Conservation (phyloP, 495 filamentous ascomycete species). For the Echria macrotheca region DNA sequence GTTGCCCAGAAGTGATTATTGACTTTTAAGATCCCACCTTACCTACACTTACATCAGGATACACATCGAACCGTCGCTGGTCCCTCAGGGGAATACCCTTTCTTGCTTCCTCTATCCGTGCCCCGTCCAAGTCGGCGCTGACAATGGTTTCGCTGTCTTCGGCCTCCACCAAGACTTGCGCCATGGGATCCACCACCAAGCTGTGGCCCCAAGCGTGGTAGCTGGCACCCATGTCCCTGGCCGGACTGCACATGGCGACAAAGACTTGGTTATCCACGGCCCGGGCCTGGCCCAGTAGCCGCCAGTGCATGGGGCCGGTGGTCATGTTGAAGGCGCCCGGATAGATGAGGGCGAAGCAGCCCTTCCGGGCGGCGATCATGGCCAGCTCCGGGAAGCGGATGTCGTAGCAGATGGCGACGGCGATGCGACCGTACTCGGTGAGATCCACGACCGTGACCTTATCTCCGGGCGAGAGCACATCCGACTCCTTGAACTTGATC, state of each 20-base stretch:
- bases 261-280: constrained; percentile 95
- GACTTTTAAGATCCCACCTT: constrained; percentile 27
- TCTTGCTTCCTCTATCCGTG: constrained; percentile 68
- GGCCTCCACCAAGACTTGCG: constrained; percentile 65
- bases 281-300: constrained; percentile 70
- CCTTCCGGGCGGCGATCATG: constrained; percentile 72
- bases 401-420: constrained; percentile 93
- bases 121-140: constrained; percentile 65
- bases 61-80: constrained; percentile 93
- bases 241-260: constrained; percentile 87
- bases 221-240: constrained; percentile 65
- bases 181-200: constrained; percentile 85
- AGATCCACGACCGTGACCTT: constrained; percentile 75
- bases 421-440: constrained; percentile 79
- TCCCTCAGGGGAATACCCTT: constrained; percentile 77
- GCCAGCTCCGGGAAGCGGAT: constrained; percentile 93
- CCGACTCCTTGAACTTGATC: constrained; percentile 85
- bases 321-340: constrained; percentile 95
- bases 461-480: constrained; percentile 79
- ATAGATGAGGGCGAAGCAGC: constrained; percentile 78
- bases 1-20: no score
- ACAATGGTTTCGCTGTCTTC: constrained; percentile 72
- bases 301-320: constrained; percentile 90
- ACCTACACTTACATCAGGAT: constrained; percentile 74
- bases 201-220: constrained; percentile 94